phyloP scores from a whole-genome alignment of 805 yeast genomes.

The Komagataella phaffii region DNA sequence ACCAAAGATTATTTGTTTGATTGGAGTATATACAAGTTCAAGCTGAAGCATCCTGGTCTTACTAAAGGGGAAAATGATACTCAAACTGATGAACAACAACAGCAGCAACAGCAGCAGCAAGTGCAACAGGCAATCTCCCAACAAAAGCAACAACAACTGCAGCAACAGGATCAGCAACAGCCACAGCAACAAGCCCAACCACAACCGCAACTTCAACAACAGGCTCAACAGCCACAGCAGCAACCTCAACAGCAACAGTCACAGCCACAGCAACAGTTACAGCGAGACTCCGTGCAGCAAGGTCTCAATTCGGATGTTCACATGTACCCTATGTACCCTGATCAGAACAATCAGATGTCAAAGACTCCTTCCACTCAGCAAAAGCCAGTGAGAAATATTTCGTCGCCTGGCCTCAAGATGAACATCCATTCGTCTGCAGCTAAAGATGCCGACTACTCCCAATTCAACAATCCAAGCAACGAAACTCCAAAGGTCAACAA shows the following conservation, averaged over 20 bases:
- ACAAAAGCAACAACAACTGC: slow-evolving; percentile 9
- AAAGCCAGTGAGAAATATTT: background rate
- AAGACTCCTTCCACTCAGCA: background rate
- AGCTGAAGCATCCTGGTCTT: slow-evolving; percentile 22
- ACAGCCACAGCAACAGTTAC: slow-evolving; percentile 1
- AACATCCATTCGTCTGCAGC: background rate
- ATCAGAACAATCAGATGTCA: background rate
- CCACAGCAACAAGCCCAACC: slow-evolving; percentile 8
- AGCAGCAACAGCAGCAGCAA: slow-evolving; percentile 16
- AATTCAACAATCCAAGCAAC: background rate
- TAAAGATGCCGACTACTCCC: background rate
- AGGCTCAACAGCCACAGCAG: slow-evolving; percentile 1
- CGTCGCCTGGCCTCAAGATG: background rate
- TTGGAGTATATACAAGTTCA: slow-evolving; percentile 85
- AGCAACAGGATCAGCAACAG: slow-evolving; percentile 13
- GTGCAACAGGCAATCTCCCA: slow-evolving; percentile 6
- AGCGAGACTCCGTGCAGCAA: background rate
- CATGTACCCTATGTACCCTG: background rate
- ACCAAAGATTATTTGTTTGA: slow-evolving; percentile 91
- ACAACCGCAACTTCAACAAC: slow-evolving; percentile 1
- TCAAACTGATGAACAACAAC: slow-evolving; percentile 30
- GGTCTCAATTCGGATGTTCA: background rate
- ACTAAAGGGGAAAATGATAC: background rate
- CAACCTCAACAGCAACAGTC: slow-evolving; percentile 3
- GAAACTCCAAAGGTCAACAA: background rate